Conservation (phyloP, 2,329 filamentous ascomycete genomes). For the Microascus cirrosus region DNA sequence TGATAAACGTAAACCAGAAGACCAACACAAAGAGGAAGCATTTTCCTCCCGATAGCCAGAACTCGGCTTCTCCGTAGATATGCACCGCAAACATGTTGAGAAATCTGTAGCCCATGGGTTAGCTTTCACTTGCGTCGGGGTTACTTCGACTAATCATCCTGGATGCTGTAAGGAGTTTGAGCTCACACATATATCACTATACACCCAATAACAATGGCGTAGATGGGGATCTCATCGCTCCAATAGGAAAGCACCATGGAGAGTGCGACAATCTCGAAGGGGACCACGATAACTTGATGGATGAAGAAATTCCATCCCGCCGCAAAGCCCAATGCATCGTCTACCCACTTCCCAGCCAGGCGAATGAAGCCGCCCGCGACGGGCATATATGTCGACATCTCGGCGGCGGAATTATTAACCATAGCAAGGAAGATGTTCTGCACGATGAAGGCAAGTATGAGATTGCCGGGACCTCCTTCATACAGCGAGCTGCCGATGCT, state of each 20-base stretch:
- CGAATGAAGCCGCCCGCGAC: conserved; percentile 53
- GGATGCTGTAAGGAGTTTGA: neutral
- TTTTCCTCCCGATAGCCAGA: conserved; percentile 62
- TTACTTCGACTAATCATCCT: neutral
- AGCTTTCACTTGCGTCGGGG: neutral
- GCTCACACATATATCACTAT: neutral
- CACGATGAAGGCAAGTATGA: conserved; percentile 47
- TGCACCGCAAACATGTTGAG: conserved; percentile 65
- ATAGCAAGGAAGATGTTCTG: conserved; percentile 34
- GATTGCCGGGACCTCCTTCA: conserved; percentile 28
- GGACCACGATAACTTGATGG: conserved; percentile 29
- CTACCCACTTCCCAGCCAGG: conserved; percentile 52
- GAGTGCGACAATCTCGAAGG: conserved; percentile 30
- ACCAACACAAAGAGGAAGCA: conserved; percentile 61
- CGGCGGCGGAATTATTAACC: conserved; percentile 54
- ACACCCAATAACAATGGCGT: conserved; percentile 55
- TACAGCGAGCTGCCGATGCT: conserved; percentile 40
- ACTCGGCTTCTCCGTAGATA: conserved; percentile 70
- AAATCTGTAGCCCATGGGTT: conserved; percentile 38
- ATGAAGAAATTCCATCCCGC: conserved; percentile 32
- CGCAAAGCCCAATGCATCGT: conserved; percentile 50
- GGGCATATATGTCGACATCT: conserved; percentile 53
- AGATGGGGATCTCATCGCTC: conserved; percentile 45
- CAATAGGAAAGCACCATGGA: conserved; percentile 29
- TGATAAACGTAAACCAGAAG: conserved; percentile 67